A percentile compares a stretch with the other conserved stretches of the same genome.
phyloP scores from a whole-genome alignment of 108 stramenopile species.

The Skeletonema grethae region DNA sequence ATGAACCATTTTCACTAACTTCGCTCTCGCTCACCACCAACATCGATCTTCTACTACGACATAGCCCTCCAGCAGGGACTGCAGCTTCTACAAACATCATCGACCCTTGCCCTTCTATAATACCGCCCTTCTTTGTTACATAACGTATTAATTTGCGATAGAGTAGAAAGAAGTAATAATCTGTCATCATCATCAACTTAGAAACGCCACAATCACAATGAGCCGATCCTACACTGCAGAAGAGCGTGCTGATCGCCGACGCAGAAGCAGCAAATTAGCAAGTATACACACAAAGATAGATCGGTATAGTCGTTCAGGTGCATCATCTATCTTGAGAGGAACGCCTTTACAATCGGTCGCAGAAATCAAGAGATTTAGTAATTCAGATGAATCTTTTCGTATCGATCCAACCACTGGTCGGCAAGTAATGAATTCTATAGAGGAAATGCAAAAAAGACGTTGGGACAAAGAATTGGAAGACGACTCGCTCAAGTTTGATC shows the following conservation, averaged over 20 bases:
- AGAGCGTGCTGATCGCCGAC: conserved; percentile 16
- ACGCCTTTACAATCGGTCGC: neutral
- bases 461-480: conserved; percentile 14
- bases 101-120: too few species aligned
- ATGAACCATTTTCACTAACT: too few species aligned
- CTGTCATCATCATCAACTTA: neutral
- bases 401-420: conserved; percentile 7
- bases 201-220: neutral
- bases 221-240: conserved; percentile 19
- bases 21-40: too few species aligned
- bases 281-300: neutral
- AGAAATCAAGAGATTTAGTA: conserved; percentile 2
- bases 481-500: conserved; percentile 15
- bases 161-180: neutral
- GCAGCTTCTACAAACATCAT: too few species aligned
- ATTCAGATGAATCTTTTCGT: neutral
- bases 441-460: conserved; percentile 6
- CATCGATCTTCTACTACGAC: too few species aligned
- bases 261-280: neutral
- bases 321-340: neutral
- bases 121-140: too few species aligned
- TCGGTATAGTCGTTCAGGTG: neutral
- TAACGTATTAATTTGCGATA: too few species aligned
- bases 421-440: neutral
- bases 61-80: too few species aligned